Evolutionary conservation across 2,329 filamentous ascomycete genomes (phyloP).

Genomic region (Peltaster fructicola): DNA sequence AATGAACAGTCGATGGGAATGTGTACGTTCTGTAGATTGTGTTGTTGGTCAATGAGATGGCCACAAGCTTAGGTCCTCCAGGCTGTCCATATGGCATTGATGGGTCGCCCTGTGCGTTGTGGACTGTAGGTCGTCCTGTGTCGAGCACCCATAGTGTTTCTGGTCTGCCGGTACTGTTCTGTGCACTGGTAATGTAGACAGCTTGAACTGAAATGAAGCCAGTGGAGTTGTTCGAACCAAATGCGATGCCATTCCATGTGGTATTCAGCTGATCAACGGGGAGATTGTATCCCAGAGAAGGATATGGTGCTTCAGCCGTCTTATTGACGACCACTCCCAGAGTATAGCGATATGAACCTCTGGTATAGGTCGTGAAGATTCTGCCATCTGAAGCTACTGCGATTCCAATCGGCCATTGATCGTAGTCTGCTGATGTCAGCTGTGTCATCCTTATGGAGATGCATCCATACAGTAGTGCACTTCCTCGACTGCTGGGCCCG

Average conservation of each 20-base stretch:
- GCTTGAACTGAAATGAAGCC: slow-evolving; percentile 29
- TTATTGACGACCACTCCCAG: slow-evolving; percentile 30
- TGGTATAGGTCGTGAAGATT: slow-evolving; percentile 29
- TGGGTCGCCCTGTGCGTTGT: slow-evolving; percentile 19
- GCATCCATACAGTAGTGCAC: slow-evolving; percentile 24
- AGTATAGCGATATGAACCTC: slow-evolving; percentile 29
- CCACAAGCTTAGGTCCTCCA: slow-evolving; percentile 28
- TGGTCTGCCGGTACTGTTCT: slow-evolving; percentile 11
- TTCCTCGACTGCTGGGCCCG: slow-evolving; percentile 30
- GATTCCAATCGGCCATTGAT: slow-evolving; percentile 30
- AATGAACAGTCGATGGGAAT: slow-evolving; percentile 25
- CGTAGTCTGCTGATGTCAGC: slow-evolving; percentile 15
- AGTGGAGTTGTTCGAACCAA: slow-evolving; percentile 26
- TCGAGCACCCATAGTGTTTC: slow-evolving; percentile 31
- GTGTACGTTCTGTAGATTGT: slow-evolving; percentile 25
- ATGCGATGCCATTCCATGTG: slow-evolving; percentile 23
- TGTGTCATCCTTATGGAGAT: neutral
- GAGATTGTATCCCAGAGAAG: slow-evolving; percentile 22
- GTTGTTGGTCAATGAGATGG: slow-evolving; percentile 25
- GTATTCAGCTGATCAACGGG: slow-evolving; percentile 21
- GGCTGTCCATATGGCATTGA: slow-evolving; percentile 28
- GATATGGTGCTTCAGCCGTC: slow-evolving; percentile 31
- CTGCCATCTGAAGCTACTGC: slow-evolving; percentile 26
- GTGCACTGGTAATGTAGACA: slow-evolving; percentile 26
- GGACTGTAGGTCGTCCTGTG: slow-evolving; percentile 27